A percentile compares a stretch with the other conserved stretches of the same genome.
These are phyloP conservation scores for Polyrhizophydium stewartii DNA, from an alignment of 371 early-diverging fungal species.

Conservation along the genomic window DNA sequence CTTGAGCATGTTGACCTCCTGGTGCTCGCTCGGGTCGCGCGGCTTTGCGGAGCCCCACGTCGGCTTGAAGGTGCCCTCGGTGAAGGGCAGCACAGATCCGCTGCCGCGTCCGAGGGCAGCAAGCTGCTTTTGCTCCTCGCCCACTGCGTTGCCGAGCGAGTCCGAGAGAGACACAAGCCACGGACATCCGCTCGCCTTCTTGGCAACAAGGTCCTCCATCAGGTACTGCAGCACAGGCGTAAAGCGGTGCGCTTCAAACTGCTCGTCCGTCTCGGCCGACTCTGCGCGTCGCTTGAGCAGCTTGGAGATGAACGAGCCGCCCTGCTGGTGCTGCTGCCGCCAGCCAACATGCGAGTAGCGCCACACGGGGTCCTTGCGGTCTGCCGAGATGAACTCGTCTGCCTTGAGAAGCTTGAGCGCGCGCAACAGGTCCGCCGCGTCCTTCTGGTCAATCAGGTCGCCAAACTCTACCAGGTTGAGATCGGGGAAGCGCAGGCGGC, in stretches of 20 bases:
- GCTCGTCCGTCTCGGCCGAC: too few species aligned
- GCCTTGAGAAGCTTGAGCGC: too few species aligned
- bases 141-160: neutral
- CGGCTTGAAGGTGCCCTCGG: slow-evolving; percentile 8
- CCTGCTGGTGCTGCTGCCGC: neutral
- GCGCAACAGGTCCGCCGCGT: too few species aligned
- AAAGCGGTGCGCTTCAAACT: too few species aligned
- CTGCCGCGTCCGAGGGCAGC: slow-evolving; percentile 3
- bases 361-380: neutral
- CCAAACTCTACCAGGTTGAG: neutral
- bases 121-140: too few species aligned
- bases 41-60: slow-evolving; percentile 13
- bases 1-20: slow-evolving; percentile 14
- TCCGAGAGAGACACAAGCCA: neutral
- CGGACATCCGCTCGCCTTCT: neutral
- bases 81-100: slow-evolving; percentile 2
- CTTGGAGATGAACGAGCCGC: too few species aligned
- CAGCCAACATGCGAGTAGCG: neutral
- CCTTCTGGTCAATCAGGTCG: neutral
- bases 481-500: neutral
- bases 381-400: too few species aligned
- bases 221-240: too few species aligned
- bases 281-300: too few species aligned
- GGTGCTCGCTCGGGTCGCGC: slow-evolving; percentile 12
- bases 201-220: too few species aligned